These are phyloP conservation scores for Chloris gayana DNA, from an alignment of 176 grass and related monocot genomes.

Conservation along the genomic window DNA sequence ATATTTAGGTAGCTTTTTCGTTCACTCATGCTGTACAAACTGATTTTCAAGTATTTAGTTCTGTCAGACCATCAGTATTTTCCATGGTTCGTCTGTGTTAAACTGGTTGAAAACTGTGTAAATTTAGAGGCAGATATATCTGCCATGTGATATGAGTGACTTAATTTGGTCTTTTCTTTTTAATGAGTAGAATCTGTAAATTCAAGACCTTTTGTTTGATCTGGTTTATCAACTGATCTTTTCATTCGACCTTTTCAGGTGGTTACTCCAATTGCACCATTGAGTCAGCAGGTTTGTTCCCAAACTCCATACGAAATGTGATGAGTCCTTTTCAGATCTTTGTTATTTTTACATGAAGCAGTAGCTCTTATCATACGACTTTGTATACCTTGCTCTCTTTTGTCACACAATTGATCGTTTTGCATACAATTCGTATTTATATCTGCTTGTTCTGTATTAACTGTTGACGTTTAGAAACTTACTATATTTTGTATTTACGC, in stretches of 20 bases:
- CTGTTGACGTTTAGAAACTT: background rate
- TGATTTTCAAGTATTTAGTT: background rate
- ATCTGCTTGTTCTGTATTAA: background rate
- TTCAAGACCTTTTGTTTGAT: background rate
- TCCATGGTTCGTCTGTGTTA: background rate
- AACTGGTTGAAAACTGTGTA: conserved; percentile 5
- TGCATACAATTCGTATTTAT: background rate
- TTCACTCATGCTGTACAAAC: background rate
- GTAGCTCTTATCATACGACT: background rate
- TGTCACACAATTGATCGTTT: background rate
- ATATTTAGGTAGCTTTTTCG: background rate
- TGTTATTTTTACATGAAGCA: background rate
- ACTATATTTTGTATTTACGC: background rate
- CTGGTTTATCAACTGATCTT: conserved; percentile 5
- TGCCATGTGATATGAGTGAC: background rate
- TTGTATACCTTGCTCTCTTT: background rate
- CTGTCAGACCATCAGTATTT: background rate
- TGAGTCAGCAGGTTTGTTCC: conserved; percentile 93
- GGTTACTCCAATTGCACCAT: conserved; percentile 96
- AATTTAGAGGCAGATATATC: background rate
- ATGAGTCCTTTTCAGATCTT: conserved; percentile 6
- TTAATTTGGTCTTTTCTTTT: conserved; percentile 1
- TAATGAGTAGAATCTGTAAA: background rate
- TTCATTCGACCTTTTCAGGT: conserved; percentile 66
- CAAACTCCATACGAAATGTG: background rate